A percentile compares a stretch with the other conserved stretches of the same genome.
These are phyloP conservation scores for Lodderomyces jiufengensis DNA, from an alignment of 1,139 yeast species.

Conservation along the genomic window DNA sequence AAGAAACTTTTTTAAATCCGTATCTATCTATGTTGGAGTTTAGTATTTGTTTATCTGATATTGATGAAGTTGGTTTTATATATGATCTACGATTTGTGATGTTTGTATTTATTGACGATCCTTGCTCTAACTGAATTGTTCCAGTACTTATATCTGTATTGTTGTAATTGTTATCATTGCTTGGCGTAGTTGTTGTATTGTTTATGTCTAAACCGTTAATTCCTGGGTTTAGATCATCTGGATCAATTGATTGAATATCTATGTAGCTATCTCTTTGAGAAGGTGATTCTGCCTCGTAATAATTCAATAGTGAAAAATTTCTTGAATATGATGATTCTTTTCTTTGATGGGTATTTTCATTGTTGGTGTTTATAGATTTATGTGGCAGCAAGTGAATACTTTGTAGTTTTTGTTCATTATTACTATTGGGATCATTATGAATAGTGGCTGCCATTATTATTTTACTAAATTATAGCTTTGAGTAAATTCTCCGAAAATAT, in stretches of 20 bases:
- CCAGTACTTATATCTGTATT: not conserved
- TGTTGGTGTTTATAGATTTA: not conserved
- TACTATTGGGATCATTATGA: constrained; percentile 1
- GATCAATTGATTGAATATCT: constrained; percentile 1
- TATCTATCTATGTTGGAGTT: constrained; percentile 62
- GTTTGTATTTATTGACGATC: not conserved
- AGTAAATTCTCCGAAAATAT: no score
- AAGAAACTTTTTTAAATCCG: constrained; percentile 73
- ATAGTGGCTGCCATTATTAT: constrained; percentile 2
- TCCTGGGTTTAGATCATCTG: not conserved
- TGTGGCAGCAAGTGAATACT: no score
- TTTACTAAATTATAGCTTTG: no score
- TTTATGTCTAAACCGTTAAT: no score
- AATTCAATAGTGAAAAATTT: constrained; percentile 30
- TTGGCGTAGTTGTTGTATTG: not conserved
- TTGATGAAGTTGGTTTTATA: constrained; percentile 13
- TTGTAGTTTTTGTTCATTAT: not conserved
- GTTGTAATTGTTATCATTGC: not conserved
- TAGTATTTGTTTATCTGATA: constrained; percentile 17
- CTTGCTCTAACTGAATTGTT: not conserved
- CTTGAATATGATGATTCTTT: constrained; percentile 32
- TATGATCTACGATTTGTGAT: constrained; percentile 7
- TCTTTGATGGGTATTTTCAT: constrained; percentile 17
- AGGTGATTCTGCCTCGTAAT: constrained; percentile 24
- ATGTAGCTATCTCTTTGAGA: constrained; percentile 5